These are phyloP conservation scores for Beauveria rudraprayagi DNA, from an alignment of 2,329 filamentous ascomycete species.

Conservation along the genomic window DNA sequence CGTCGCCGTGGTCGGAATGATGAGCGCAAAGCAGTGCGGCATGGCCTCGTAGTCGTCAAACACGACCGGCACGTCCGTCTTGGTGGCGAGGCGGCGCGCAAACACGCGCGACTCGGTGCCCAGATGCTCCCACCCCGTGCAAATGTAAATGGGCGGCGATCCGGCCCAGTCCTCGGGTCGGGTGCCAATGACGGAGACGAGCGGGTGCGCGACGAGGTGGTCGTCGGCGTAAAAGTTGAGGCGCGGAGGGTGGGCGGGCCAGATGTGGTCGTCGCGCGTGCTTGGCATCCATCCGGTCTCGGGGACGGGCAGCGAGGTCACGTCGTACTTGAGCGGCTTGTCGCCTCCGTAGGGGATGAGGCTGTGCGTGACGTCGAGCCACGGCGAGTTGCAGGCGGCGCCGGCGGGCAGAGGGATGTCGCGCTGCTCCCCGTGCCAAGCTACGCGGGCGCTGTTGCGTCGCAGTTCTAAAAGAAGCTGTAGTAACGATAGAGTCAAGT, in stretches of 20 bases:
- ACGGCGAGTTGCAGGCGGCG: conserved; percentile 55
- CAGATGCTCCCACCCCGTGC: conserved; percentile 63
- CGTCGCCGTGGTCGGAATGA: conserved; percentile 40
- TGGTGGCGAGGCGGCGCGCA: conserved; percentile 41
- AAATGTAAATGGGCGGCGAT: conserved; percentile 59
- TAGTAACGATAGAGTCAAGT: conserved; percentile 57
- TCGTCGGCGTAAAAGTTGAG: conserved; percentile 48
- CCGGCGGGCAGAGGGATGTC: conserved; percentile 60
- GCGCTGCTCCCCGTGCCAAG: conserved; percentile 53
- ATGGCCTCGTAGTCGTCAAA: conserved; percentile 72
- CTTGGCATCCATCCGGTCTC: conserved; percentile 19
- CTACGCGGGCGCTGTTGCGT: conserved; percentile 37
- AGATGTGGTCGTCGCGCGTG: conserved; percentile 38
- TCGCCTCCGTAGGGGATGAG: conserved; percentile 21
- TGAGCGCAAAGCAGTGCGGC: conserved; percentile 64
- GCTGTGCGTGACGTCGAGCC: conserved; percentile 62
- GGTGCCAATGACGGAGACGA: conserved; percentile 50
- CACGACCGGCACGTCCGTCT: conserved; percentile 51
- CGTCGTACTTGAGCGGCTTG: conserved; percentile 25
- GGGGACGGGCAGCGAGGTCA: conserved; percentile 41
- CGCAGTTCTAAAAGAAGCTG: conserved; percentile 60
- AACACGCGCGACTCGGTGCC: conserved; percentile 58
- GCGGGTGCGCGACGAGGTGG: conserved; percentile 51
- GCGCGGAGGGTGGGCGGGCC: conserved; percentile 50
- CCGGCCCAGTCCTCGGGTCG: conserved; percentile 51